Evolutionary conservation across 129 eudicot genomes (phyloP), one percentile per base, ranked within the genome.

Genomic region (Calendula officinalis): DNA sequence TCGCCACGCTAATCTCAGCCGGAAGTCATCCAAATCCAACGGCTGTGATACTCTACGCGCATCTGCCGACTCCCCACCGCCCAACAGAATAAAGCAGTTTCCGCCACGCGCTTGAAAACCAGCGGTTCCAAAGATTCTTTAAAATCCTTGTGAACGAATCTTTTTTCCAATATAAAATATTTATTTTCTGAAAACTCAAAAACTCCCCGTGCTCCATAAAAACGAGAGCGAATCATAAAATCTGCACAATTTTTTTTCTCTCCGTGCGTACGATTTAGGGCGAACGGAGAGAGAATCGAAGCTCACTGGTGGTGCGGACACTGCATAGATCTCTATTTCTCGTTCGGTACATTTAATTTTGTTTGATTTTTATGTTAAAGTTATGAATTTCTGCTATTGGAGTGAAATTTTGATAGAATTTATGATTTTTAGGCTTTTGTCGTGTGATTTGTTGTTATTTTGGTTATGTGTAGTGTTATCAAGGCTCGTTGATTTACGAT

Each of bases 101-200:
- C 8, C 3, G 4, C 47, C 70, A 65, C 70, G 70, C 70, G 70
- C 70, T 64, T 36, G 46, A 10, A 47, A 37, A 35, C 56, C 42
- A 35, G 69, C 69, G 46, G 46, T 8, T 48, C 46, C 41, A 64
- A 47, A 64, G 46, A 50, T 65, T 49, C 70, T 27, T 64, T 65
- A 48, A 65, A 65, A 65, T 37, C 58, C 70, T 59, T 37, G 70
- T 65, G 47, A 65, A 36, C 8, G 56, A 62, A 44, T 45, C 56
- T 32, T n/a, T 17, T 59, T 60, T 6, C 36, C 2, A 60, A 3
- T 43, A 41, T 17, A 59, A 15, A 6, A 10, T 4, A 0, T 1
- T n/a, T 10, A 32, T 57, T 39, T 16, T 6, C 3, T 4, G 3
- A 38, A 38, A 36, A 15, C 7, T 36, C 8, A 10, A 65, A 49